phyloP scores from a whole-genome alignment of 108 stramenopile genomes.

The Discostella stelligeroides region DNA sequence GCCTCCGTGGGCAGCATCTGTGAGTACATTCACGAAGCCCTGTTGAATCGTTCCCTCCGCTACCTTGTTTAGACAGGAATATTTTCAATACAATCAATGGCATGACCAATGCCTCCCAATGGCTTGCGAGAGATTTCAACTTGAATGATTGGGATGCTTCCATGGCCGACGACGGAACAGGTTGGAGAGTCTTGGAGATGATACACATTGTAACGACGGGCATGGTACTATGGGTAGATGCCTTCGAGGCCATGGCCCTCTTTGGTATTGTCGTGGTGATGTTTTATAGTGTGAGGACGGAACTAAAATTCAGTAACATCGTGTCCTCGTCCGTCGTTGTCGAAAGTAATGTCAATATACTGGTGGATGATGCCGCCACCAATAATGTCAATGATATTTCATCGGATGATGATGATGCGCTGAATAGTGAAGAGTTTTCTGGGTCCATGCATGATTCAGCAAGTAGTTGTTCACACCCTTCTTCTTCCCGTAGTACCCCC shows the following conservation, averaged over 20 bases:
- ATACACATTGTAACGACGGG: slow-evolving; percentile 52
- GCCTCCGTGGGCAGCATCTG: no score
- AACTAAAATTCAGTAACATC: slow-evolving; percentile 3
- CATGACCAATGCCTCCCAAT: slow-evolving; percentile 45
- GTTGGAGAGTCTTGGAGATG: slow-evolving; percentile 79
- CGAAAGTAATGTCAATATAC: not conserved
- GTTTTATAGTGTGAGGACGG: slow-evolving; percentile 39
- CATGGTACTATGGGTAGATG: slow-evolving; percentile 52
- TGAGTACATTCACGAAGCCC: no score
- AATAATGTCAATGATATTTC: slow-evolving; percentile 7
- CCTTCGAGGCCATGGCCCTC: slow-evolving; percentile 49
- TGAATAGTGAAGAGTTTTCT: no score
- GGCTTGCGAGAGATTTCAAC: slow-evolving; percentile 70
- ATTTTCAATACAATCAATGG: no score
- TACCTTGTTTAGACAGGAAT: no score
- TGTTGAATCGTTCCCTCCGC: no score
- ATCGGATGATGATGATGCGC: no score
- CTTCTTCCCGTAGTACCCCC: no score
- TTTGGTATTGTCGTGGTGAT: slow-evolving; percentile 40
- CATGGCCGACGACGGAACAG: slow-evolving; percentile 44
- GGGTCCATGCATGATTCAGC: no score
- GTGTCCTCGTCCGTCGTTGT: not conserved
- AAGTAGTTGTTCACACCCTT: no score
- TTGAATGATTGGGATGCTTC: slow-evolving; percentile 67
- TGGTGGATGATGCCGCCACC: not conserved